Base-by-base conservation (phyloP, 441 rosid genomes). In the Erodium trifolium region DNA sequence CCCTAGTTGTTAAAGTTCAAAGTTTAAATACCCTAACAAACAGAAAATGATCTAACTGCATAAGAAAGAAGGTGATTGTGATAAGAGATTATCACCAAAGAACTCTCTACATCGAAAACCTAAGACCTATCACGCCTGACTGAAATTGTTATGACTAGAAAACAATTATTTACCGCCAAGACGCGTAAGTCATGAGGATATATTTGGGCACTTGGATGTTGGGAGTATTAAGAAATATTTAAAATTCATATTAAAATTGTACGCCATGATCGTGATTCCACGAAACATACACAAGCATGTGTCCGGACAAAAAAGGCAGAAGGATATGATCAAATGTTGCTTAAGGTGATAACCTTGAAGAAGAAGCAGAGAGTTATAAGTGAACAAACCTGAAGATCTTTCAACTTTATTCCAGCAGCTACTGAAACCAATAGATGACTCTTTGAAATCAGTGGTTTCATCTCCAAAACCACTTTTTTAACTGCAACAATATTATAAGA, bases 351-450 rank as follows among this genome's bases (percentile, higher is more conserved):
- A 51, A 3, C 17, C 5, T 51, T 51, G 59, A 51, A 51, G 59
- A 51, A 51, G 59, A 51, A 51, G 17, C 59, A 51, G 66, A 67
- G 43, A 73, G 6, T 64, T 64, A 1, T 1, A 64, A 27, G 18
- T n/a, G 12, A 51, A 72, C 73, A 73, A 76, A 89, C 99, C 87
- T 89, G 86, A 73, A 89, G 80, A 76, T 93, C 95, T 70, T 83
- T 87, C 85, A 93, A 72, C 71, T 85, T 91, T 2, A 82, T 75
- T 73, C 96, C 97, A 3, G 95, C 97, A 67, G 89, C 97, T 75
- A 89, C 83, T 7, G 96, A 93, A 75, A 93, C 96, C 73, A 93
- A 76, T 83, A 93, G 91, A 81, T 91, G 84, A 64, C 81, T 75
- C 81, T 82, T 79, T 2, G 95, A 80, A 65, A 93, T 86, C 67